Percentiles rank a stretch among this genome's conserved stretches.
Conservation (phyloP, 2,329 filamentous ascomycete genomes). For the Sphaceloma murrayae region DNA sequence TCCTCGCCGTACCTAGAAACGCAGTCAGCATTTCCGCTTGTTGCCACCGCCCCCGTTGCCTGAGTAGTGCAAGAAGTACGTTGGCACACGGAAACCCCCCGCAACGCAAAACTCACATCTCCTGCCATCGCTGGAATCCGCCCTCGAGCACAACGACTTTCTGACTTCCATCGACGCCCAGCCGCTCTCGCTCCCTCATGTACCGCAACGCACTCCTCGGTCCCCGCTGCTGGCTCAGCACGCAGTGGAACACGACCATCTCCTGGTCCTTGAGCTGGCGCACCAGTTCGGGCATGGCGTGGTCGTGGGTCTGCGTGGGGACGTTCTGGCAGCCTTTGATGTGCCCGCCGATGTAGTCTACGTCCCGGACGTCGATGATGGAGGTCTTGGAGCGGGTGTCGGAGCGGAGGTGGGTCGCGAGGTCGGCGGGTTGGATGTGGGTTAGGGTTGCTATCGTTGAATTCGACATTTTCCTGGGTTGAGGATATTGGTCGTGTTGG, state of each 20-base stretch:
- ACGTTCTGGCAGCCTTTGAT: constrained; percentile 67
- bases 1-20: constrained; percentile 58
- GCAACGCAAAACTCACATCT: constrained; percentile 46
- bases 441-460: constrained; percentile 53
- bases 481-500: too few relatives aligned
- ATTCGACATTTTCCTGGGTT: constrained; percentile 36
- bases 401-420: constrained; percentile 50
- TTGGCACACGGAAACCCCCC: too few relatives aligned
- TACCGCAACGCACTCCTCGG: constrained; percentile 77
- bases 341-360: constrained; percentile 83
- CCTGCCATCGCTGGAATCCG: constrained; percentile 85
- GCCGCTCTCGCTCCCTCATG: constrained; percentile 56
- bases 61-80: too few relatives aligned
- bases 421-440: constrained; percentile 58
- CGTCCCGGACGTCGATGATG: constrained; percentile 82
- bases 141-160: constrained; percentile 71
- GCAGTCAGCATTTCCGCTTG: not conserved
- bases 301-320: constrained; percentile 63
- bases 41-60: not conserved
- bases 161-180: constrained; percentile 45
- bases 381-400: constrained; percentile 42
- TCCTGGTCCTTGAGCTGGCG: constrained; percentile 67
- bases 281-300: constrained; percentile 71
- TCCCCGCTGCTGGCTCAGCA: constrained; percentile 80
- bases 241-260: constrained; percentile 88